Percentiles rank a stretch among this genome's conserved stretches.
Evolutionary conservation across 805 yeast species (phyloP).

Genomic region (Lachancea sp.): DNA sequence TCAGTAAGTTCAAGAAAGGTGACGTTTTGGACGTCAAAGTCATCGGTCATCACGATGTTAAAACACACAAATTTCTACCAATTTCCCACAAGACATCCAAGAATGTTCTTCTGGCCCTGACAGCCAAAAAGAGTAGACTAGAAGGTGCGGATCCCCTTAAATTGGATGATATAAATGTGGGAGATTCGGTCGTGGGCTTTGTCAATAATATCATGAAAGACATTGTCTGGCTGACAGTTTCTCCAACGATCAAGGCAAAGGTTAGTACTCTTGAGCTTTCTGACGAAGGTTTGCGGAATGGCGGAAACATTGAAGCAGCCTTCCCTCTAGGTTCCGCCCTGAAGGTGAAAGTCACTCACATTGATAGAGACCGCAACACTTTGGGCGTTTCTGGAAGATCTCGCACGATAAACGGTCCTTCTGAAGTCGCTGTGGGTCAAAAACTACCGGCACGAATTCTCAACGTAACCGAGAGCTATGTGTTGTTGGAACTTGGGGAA

Average conservation of each 20-base stretch:
- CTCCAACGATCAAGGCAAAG: slow-evolving; percentile 64
- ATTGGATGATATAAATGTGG: slow-evolving; percentile 42
- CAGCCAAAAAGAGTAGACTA: slow-evolving; percentile 42
- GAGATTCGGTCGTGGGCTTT: slow-evolving; percentile 49
- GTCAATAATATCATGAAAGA: slow-evolving; percentile 61
- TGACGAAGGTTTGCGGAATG: slow-evolving; percentile 41
- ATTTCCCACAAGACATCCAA: slow-evolving; percentile 52
- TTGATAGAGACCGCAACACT: slow-evolving; percentile 49
- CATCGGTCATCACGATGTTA: slow-evolving; percentile 70
- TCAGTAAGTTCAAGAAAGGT: slow-evolving; percentile 52
- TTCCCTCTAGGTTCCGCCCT: slow-evolving; percentile 72
- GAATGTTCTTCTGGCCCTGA: slow-evolving; percentile 57
- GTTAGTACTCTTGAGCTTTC: slow-evolving; percentile 59
- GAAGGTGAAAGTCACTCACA: slow-evolving; percentile 45
- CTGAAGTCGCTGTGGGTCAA: slow-evolving; percentile 48
- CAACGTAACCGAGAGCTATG: slow-evolving; percentile 51
- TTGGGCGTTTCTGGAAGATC: slow-evolving; percentile 46
- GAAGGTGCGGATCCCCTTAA: slow-evolving; percentile 29
- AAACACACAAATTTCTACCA: slow-evolving; percentile 61
- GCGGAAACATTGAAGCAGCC: slow-evolving; percentile 44
- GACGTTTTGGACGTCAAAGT: slow-evolving; percentile 55
- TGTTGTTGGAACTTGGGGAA: slow-evolving; percentile 64
- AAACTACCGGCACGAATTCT: slow-evolving; percentile 56
- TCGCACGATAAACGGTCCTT: slow-evolving; percentile 34
- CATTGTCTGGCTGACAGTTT: slow-evolving; percentile 57